Evolutionary conservation across 352 stramenopile genomes (phyloP).

Genomic region (Pythium phragmitis): DNA sequence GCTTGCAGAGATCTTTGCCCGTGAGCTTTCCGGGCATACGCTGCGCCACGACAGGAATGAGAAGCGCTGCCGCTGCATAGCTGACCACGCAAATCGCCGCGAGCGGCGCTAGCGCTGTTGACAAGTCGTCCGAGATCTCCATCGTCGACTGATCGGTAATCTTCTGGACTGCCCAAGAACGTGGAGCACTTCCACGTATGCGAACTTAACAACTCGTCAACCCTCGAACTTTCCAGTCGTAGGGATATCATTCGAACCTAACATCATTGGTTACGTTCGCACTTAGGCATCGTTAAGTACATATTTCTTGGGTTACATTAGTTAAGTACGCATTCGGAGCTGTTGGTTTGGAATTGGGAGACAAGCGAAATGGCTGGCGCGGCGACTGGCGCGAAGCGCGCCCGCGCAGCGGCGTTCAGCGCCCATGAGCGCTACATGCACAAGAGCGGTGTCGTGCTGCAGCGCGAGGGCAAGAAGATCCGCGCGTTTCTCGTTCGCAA

Average conservation of each 20-base stretch:
- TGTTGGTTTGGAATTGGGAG: neutral
- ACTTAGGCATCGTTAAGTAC: neutral
- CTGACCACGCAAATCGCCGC: conserved; percentile 52
- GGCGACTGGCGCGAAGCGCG: conserved; percentile 36
- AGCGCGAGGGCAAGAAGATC: conserved; percentile 78
- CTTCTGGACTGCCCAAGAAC: neutral
- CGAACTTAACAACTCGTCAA: conserved; percentile 12
- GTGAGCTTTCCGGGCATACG: conserved; percentile 81
- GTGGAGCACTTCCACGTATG: conserved; percentile 26
- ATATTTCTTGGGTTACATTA: neutral
- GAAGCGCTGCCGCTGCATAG: conserved; percentile 53
- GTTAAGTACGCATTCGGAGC: neutral
- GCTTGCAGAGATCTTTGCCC: conserved; percentile 93
- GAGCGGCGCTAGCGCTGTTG: conserved; percentile 48
- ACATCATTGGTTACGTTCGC: neutral
- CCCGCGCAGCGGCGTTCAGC: conserved; percentile 45
- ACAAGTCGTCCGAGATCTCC: conserved; percentile 34
- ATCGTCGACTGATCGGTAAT: conserved; percentile 8
- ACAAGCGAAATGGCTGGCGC: conserved; percentile 13
- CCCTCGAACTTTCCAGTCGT: neutral
- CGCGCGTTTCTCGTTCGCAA: conserved; percentile 64
- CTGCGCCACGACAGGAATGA: conserved; percentile 60
- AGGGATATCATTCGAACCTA: neutral
- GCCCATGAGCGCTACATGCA: conserved; percentile 69
- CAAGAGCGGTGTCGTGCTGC: conserved; percentile 66